These are phyloP conservation scores for Syncephalastrum racemosum DNA, from an alignment of 371 early-diverging fungal genomes.

Conservation along the genomic window DNA sequence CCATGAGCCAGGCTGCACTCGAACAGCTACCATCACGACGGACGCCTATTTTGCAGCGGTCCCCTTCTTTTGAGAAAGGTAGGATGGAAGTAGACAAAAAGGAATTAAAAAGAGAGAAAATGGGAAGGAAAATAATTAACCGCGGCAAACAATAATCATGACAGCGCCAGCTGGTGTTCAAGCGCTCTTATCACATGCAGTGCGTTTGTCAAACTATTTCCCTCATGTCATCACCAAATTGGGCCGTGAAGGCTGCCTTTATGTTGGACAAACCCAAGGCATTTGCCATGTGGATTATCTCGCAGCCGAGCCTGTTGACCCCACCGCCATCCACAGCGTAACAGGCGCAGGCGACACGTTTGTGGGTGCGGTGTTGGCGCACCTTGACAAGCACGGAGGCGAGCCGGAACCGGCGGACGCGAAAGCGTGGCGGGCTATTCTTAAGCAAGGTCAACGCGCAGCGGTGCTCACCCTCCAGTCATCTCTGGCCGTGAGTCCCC, in stretches of 20 bases:
- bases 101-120: no score
- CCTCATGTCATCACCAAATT: slow-evolving; percentile 59
- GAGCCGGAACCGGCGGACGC: slow-evolving; percentile 3
- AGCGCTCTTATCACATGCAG: slow-evolving; percentile 22
- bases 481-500: slow-evolving; percentile 35
- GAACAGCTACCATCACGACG: no score
- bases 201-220: slow-evolving; percentile 37
- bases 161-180: slow-evolving; percentile 17
- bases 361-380: slow-evolving; percentile 46
- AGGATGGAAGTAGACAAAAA: no score
- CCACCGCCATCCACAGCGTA: slow-evolving; percentile 51
- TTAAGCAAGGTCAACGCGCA: slow-evolving; percentile 31
- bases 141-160: no score
- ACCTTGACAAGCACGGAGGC: slow-evolving; percentile 20
- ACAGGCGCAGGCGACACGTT: slow-evolving; percentile 79
- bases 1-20: slow-evolving; percentile 55
- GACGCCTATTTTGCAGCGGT: no score
- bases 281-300: slow-evolving; percentile 25
- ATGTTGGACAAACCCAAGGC: slow-evolving; percentile 17
- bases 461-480: slow-evolving; percentile 42
- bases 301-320: slow-evolving; percentile 34
- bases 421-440: slow-evolving; percentile 18
- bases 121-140: no score
- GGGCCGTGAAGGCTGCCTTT: slow-evolving; percentile 55
- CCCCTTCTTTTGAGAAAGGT: no score